Evolutionary conservation across 176 grass and related monocot species (phyloP), one percentile per base, ranked within the genome.

Genomic region (Thinopyrum elongatum): DNA sequence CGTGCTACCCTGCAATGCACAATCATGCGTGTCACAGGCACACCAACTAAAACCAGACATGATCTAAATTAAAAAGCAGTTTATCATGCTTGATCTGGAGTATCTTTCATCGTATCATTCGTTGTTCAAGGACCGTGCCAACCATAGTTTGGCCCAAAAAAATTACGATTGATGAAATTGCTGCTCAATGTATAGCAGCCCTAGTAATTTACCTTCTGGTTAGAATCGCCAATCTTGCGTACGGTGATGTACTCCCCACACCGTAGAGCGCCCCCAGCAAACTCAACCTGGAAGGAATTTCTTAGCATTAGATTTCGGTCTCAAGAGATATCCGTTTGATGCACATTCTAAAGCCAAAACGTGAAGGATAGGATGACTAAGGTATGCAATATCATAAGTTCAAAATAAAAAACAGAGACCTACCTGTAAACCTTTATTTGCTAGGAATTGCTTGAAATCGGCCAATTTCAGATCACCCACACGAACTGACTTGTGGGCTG

Each of bases 371-470:
- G 74, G 22, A 70, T 83, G 35, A 71, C 55, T 23, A 21, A 62
- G 39, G 38, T 59, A 83, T 10, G 33, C 5, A 71, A 61, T 61
- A 81, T 26, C 47, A 41, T 17, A 25, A 42, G 2, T 38, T 27
- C 55, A 76, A 55, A 66, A 41, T 8, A 31, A 27, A 26, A 11
- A 59, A 29, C 6, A 53, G 2, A 47, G 26, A 67, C 67, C 25
- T 84, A 95, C 95, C 93, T 98, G 95, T 63, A 91, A 85, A 12
- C 91, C 93, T 90, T 95, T 95, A 77, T 86, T 90, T 80, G 86
- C 85, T 70, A 98, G 91, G 80, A 95, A 95, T 64, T 98, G 93
- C 92, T 98, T 95, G 86, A 98, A 98, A 87, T 98, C 88, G 47
- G 91, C 90, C 77, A 95, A 74, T 80, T 95, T 95, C 41, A 98